phyloP scores from a whole-genome alignment of 495 filamentous ascomycete genomes.

The Lasiosphaeriaceae sp. region DNA sequence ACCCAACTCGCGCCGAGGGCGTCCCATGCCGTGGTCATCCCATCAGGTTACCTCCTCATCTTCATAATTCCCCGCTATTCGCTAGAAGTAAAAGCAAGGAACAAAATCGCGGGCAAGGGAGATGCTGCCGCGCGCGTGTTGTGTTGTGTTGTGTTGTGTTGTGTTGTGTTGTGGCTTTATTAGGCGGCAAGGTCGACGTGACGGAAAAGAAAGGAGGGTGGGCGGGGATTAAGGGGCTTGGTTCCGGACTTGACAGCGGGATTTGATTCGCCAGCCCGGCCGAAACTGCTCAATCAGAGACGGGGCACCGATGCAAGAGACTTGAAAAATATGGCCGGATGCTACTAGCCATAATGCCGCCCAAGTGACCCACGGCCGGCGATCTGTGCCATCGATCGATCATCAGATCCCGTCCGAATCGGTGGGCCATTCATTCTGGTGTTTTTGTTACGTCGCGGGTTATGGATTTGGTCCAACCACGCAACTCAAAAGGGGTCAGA shows the following conservation, averaged over 20 bases:
- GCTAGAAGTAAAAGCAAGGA: too few relatives aligned
- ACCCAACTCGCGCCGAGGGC: too few relatives aligned
- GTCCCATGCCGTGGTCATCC: too few relatives aligned
- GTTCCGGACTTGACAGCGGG: neutral
- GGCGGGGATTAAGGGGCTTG: conserved; percentile 20
- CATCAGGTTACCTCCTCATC: too few relatives aligned
- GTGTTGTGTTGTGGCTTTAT: too few relatives aligned
- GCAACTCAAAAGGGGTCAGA: too few relatives aligned
- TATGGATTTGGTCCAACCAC: too few relatives aligned
- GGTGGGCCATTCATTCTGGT: neutral
- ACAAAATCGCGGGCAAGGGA: too few relatives aligned
- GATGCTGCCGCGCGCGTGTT: too few relatives aligned
- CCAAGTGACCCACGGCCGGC: conserved; percentile 5
- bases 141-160: too few relatives aligned
- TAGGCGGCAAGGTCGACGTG: neutral
- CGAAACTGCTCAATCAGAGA: conserved; percentile 1
- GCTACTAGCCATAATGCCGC: conserved; percentile 9
- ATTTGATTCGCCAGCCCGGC: conserved; percentile 22
- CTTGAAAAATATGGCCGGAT: conserved; percentile 24
- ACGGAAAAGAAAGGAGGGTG: neutral
- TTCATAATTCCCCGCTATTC: too few relatives aligned
- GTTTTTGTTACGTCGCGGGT: neutral
- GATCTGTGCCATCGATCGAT: neutral
- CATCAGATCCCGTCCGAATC: neutral
- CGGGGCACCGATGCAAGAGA: conserved; percentile 5